phyloP scores from a whole-genome alignment of 2,329 filamentous ascomycete genomes.

The Phaeosphaeria sp. region DNA sequence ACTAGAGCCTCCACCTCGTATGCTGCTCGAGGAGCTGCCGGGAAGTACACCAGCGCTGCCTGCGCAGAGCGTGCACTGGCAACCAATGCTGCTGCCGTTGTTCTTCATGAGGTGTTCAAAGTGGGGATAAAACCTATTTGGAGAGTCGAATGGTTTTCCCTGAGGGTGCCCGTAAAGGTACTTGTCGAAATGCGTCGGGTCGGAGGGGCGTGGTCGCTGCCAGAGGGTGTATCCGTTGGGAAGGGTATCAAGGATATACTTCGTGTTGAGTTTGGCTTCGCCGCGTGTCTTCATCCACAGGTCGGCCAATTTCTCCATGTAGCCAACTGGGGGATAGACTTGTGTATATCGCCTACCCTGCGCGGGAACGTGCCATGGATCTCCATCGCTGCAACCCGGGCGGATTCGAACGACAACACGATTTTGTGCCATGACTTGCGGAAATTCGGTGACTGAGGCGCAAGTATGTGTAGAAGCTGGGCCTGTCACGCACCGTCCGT shows the following conservation, averaged over 20 bases:
- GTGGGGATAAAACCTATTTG: conserved; percentile 62
- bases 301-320: conserved; percentile 56
- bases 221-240: conserved; percentile 63
- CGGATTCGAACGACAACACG: conserved; percentile 28
- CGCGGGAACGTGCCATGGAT: conserved; percentile 37
- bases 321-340: conserved; percentile 51
- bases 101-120: conserved; percentile 64
- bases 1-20: conserved; percentile 7
- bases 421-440: not conserved
- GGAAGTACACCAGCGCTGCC: conserved; percentile 27
- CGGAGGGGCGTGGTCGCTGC: conserved; percentile 54
- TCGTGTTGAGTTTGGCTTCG: conserved; percentile 43
- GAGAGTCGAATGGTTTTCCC: conserved; percentile 60
- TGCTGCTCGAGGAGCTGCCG: conserved; percentile 13
- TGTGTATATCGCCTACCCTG: conserved; percentile 13
- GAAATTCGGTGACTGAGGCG: not conserved
- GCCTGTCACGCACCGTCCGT: no score
- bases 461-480: no score
- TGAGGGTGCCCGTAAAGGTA: conserved; percentile 65
- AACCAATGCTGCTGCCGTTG: conserved; percentile 50
- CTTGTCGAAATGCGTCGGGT: conserved; percentile 56
- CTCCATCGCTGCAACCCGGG: conserved; percentile 42
- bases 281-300: conserved; percentile 57
- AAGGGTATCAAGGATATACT: conserved; percentile 60
- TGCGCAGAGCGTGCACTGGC: conserved; percentile 59